Conservation (phyloP, 2,329 filamentous ascomycete species). For the Alternaria dauci region DNA sequence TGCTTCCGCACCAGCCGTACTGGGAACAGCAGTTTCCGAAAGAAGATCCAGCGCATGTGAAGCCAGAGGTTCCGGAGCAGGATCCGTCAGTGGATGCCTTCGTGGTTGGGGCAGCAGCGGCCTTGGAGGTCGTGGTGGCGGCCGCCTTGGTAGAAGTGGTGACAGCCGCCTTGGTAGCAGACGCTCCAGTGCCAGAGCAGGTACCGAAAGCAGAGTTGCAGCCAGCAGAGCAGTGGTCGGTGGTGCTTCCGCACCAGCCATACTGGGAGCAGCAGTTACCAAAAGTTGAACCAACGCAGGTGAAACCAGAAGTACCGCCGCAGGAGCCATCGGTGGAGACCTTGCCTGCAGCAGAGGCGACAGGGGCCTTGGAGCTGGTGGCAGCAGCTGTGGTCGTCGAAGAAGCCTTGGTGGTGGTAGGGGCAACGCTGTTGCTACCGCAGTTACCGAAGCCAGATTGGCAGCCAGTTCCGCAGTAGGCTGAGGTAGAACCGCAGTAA, state of each 20-base stretch:
- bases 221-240: constrained; percentile 40
- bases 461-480: constrained; percentile 43
- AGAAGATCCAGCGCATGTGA: constrained; percentile 53
- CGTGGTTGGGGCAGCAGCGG: constrained; percentile 20
- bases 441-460: constrained; percentile 42
- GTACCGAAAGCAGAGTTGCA: constrained; percentile 48
- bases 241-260: constrained; percentile 51
- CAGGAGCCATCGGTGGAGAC: constrained; percentile 37
- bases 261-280: constrained; percentile 57
- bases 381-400: not conserved
- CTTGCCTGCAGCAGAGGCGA: constrained; percentile 15
- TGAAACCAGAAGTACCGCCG: constrained; percentile 35
- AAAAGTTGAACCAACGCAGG: constrained; percentile 54
- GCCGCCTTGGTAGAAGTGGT: constrained; percentile 1
- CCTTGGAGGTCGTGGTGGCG: constrained; percentile 4
- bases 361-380: constrained; percentile 15
- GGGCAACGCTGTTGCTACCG: constrained; percentile 16
- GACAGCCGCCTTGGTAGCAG: not conserved
- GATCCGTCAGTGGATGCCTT: constrained; percentile 39
- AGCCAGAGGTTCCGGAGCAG: constrained; percentile 33
- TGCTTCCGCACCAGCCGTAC: constrained; percentile 53
- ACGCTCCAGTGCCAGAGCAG: constrained; percentile 25
- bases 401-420: constrained; percentile 16
- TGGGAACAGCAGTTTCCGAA: constrained; percentile 58
- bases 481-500: constrained; percentile 33